Base-by-base conservation (phyloP, 176 grass and related monocot species). In the Triticum urartu region DNA sequence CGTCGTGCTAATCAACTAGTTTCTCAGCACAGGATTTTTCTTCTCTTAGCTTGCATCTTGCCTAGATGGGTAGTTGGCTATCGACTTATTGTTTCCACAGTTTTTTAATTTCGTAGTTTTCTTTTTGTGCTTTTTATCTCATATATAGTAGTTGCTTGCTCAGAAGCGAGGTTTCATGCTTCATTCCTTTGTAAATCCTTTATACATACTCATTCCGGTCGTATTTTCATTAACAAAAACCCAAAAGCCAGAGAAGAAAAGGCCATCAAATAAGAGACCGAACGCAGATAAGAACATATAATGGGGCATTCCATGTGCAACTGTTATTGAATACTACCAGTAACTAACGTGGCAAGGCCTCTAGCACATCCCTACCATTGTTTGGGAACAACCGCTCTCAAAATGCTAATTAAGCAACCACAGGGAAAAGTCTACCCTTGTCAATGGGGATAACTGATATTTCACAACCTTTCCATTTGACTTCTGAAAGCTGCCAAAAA, bases 401-500 rank as follows among this genome's bases (percentile, higher is more conserved):
- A 58, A 75, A 45, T 84, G 59, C 39, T 47, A 0, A 5, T 40
- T 61, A 0, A 5, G 10, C 5, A 70, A 26, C 25, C 21, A 25
- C 65, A 7, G 3, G 7, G 43, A 68, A 66, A 65, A 43, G 77
- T 78, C 12, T 59, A 77, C 21, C 77, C 39, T 22, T 58, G 4
- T 43, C 64, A 77, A 11, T 32, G 75, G 59, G 48, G 52, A 77
- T 45, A 65, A 9, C 79, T 70, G 11, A 24, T 21, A 72, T 65
- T 68, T 38, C 17, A 54, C 66, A 79, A 79, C 33, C 65, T 90
- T 21, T 79, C 11, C 58, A 34, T 84, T 0, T 87, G 74, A 79
- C 65, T 74, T 90, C 34, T 77, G 66, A 80, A 68, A 91, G 56
- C 52, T 68, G 11, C 28, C 45, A 59, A 84, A 70, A 82, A 30